Base-by-base conservation (phyloP, 2,329 filamentous ascomycete genomes). In the Colletotrichum sp. region DNA sequence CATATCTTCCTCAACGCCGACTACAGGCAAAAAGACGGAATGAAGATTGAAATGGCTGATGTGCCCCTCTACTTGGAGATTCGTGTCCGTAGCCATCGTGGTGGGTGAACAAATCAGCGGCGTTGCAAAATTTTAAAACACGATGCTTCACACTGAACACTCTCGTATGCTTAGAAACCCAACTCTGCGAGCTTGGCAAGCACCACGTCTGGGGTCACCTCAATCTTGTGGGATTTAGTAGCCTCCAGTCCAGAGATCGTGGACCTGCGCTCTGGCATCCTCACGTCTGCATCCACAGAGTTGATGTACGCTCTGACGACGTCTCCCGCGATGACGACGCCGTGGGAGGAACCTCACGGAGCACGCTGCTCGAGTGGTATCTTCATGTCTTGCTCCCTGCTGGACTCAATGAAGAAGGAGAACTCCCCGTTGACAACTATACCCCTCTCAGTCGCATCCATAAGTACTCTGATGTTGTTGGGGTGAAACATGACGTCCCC, bases 71-170 rank as follows among this genome's bases (percentile, higher is more conserved):
- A 55, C 9, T n/a, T 24, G 4, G 18, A 24, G 18, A 21, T 55
- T 1, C 2, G 12, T n/a, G 49, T 55, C n/a, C 13, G 13, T 36
- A 0, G 9, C n/a, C 3, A 13, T n/a, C 1, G 6, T 21, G 5
- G 21, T 55, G 9, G 49, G 49, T 55, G n/a, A 10, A 7, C 6
- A n/a, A 21, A 55, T 4, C n/a, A 55, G 9, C 49, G 13, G 8
- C 13, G 8, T 6, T 21, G 49, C 49, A 6, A 21, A 55, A 9
- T 52, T 55, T 55, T 55, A 5, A 55, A 55, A 24, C n/a, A 55
- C 8, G 5, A 55, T n/a, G 21, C 18, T 55, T 21, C 49, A 24
- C 9, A 55, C 18, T 55, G 16, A 24, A 55, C 18, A 55, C 18
- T 24, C 6, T 24, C 8, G 6, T 55, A 24, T 24, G 6, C 1